Evolutionary conservation across 352 stramenopile genomes (phyloP).

Genomic region (Globisporangium splendens): DNA sequence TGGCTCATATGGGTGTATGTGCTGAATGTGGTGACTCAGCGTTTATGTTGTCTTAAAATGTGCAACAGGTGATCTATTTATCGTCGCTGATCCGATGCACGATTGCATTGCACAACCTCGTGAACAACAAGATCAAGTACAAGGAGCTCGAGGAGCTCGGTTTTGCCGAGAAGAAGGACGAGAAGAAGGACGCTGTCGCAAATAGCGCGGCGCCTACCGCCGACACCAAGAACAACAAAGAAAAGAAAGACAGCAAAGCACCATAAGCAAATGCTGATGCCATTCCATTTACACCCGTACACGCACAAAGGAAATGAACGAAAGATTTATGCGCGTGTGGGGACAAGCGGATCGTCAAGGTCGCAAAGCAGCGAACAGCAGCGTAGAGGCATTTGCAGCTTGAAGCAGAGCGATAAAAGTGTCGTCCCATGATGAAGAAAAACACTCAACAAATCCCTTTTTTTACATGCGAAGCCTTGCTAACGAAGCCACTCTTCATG

Average conservation of each 20-base stretch:
- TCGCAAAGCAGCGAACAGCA: not conserved
- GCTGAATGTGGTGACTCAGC: constrained; percentile 4
- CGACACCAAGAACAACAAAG: constrained; percentile 30
- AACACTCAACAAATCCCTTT: no score
- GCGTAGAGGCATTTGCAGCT: not conserved
- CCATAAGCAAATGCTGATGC: constrained; percentile 19
- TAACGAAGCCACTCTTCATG: no score
- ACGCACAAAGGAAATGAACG: no score
- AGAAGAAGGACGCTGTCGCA: constrained; percentile 43
- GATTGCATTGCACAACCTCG: constrained; percentile 98
- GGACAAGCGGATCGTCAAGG: no score
- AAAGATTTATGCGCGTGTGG: not conserved
- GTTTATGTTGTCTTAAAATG: constrained; percentile 1
- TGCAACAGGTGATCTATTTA: constrained; percentile 93
- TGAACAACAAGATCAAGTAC: constrained; percentile 99
- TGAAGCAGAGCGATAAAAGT: no score
- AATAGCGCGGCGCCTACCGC: not conserved
- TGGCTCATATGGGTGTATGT: constrained; percentile 11
- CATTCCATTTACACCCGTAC: no score
- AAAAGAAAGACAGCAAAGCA: constrained; percentile 44
- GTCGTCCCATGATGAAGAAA: no score
- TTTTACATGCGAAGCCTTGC: no score
- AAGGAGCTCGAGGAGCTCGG: constrained; percentile 79
- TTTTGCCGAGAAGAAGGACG: constrained; percentile 69
- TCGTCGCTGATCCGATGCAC: constrained; percentile 96